phyloP scores from a whole-genome alignment of 225 moss, liverwort and hornwort species.

The Pleurozium schreberi region DNA sequence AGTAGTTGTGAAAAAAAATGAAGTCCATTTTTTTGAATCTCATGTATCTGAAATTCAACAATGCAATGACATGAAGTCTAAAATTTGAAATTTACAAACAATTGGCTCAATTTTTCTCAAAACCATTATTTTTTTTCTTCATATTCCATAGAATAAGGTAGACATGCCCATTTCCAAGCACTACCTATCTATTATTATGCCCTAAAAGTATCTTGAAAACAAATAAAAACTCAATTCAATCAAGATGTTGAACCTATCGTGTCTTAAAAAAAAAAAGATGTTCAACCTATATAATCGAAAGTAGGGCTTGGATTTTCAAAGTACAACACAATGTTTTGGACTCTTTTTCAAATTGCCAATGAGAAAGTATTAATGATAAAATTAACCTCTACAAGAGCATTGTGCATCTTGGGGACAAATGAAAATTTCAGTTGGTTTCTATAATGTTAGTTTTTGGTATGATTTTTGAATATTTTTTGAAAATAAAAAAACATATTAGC shows the following conservation, averaged over 20 bases:
- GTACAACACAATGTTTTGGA: not conserved
- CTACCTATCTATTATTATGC: fast-evolving
- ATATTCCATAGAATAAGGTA: not conserved
- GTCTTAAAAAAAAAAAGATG: too few relatives aligned
- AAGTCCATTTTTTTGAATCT: not conserved
- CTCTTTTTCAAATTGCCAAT: not conserved
- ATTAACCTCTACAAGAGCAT: not conserved
- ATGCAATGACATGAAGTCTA: not conserved
- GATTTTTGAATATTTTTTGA: not conserved
- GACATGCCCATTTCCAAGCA: fast-evolving
- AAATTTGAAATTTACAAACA: not conserved
- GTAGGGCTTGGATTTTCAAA: not conserved
- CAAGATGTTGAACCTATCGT: not conserved
- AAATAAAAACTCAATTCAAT: not conserved
- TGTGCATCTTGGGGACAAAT: not conserved
- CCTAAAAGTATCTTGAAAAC: not conserved
- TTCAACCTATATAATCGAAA: not conserved
- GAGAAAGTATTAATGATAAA: not conserved
- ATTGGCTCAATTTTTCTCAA: not conserved
- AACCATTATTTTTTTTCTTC: not conserved
- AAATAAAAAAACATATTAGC: not conserved
- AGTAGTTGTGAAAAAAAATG: not conserved
- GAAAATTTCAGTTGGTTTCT: fast-evolving
- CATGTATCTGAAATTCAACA: not conserved
- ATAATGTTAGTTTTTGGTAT: not conserved